Evolutionary conservation across 2,329 filamentous ascomycete species (phyloP), one percentile per base, ranked within the genome.

Genomic region (Myriosclerotinia curreyana): DNA sequence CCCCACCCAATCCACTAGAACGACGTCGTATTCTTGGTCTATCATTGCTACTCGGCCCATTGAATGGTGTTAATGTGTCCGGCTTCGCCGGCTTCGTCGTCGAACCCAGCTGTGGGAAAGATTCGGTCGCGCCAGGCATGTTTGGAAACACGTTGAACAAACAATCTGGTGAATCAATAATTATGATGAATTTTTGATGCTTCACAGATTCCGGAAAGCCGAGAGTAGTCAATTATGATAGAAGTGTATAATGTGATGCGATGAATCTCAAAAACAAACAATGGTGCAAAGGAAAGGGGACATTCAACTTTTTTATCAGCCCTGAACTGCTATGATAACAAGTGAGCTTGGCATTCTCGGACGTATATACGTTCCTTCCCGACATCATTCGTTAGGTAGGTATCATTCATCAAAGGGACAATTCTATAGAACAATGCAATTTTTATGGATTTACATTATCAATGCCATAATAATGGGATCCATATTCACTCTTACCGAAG

Each of bases 1-100:
- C 82, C 48, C 76, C 79, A 40, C 81, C 81, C 20, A 84, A 75
- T 46, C 75, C 79, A 71, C 78, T 81, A 20, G 77, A 79, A 68
- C 78, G 79, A 69, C 79, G 73, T 69, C 79, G 74, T 69, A 75
- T 71, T 65, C 74, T 71, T 6, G 70, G 67, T 61, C 65, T 71
- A 5, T 72, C 69, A 53, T 46, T 53, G 58, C 46, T 69, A 40
- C 60, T 63, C 31, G 55, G 64, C 34, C 59, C 66, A 48, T 65
- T 38, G 38, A 58, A 51, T 38, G 59, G 44, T 15, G 49, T 38
- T 14, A 66, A 48, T 52, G 56, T 56, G 15, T 65, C 64, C 34
- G 22, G 55, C 55, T 59, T 59, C 8, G 55, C 54, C 12, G 22
- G 55, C 55, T 59, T 59, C 8, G 55, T 46, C 12, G 59, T 31